Base-by-base conservation (phyloP, 805 yeast species). In the Lachancea waltii region DNA sequence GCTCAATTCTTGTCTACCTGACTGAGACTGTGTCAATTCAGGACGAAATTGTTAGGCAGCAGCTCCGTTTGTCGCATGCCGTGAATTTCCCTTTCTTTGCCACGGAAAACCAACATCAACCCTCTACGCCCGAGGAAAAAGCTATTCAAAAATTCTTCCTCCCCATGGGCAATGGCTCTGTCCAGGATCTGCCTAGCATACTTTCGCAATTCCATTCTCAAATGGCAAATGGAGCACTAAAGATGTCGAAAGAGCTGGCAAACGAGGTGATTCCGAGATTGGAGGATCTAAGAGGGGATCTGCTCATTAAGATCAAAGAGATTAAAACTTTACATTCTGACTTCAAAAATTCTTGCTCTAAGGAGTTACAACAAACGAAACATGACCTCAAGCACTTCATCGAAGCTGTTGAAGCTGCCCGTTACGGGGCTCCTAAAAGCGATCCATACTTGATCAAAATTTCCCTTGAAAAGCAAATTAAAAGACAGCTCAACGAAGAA, bases 1-100 rank as follows among this genome's bases (percentile, higher is more conserved):
- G 79, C 44, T 81, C 90, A 24, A 63, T 90, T 40, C 70, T 85
- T 15, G 75, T 72, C 33, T 90, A 90, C 54, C 68, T 90, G 45
- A 75, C 73, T 44, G 95, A 87, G 53, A 79, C 78, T 27, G 86
- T 85, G 7, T 73, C 83, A 10, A 89, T 85, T 40, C 92, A 87
- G 56, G 96, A 89, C 59, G 95, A 89, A 55, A 73, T 85, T 13
- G 79, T 84, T 24, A 75, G 95, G 42, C 95, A 85, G 53, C 92
- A 85, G 48, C 63, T 80, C 35, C 67, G 95, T 35, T 69, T 87
- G 31, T 84, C 85, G 43, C 89, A 85, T 56, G 86, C 95, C 7
- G 80, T 84, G 14, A 65, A 67, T 41, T 67, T 66, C 49, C 65
- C 69, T 11, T 54, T 60, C 27, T 60, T 60, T 38, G 40, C 56